These are phyloP conservation scores for Herpetomonas tarakana DNA, from an alignment of 208 protist genomes.

Conservation along the genomic window DNA sequence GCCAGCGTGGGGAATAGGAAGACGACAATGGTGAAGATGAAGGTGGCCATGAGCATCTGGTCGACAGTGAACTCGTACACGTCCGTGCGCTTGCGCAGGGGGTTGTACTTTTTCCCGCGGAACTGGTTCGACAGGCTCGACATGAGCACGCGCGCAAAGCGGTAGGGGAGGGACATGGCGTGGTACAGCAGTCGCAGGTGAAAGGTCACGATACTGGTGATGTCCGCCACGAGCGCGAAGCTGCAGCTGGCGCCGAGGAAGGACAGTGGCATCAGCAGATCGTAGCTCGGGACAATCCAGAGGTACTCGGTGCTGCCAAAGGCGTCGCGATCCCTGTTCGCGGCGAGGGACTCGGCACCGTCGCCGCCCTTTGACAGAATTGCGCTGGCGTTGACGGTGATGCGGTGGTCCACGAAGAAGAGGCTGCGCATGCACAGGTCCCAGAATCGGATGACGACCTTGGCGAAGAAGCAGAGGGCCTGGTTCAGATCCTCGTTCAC, in stretches of 20 bases:
- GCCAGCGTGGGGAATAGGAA: slow-evolving; percentile 91
- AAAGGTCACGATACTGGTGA: slow-evolving; percentile 72
- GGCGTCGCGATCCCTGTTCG: background rate
- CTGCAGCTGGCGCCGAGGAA: slow-evolving; percentile 78
- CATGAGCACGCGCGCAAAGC: slow-evolving; percentile 40
- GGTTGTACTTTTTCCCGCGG: slow-evolving; percentile 90
- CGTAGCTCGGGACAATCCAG: slow-evolving; percentile 56
- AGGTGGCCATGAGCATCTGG: slow-evolving; percentile 90
- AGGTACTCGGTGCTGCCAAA: slow-evolving; percentile 30
- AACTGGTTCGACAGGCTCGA: slow-evolving; percentile 82
- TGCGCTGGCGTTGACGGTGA: background rate
- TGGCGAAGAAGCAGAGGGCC: slow-evolving; percentile 78
- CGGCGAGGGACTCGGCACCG: slow-evolving; percentile 1
- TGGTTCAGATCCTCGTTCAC: slow-evolving; percentile 91
- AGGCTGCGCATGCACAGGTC: slow-evolving; percentile 41
- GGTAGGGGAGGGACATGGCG: slow-evolving; percentile 68
- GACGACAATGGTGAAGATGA: slow-evolving; percentile 86
- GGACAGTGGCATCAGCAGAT: slow-evolving; percentile 52
- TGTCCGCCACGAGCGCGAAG: slow-evolving; percentile 71
- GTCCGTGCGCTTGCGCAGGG: slow-evolving; percentile 90
- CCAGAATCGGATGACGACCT: slow-evolving; percentile 69
- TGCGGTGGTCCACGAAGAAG: background rate
- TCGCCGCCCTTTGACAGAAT: background rate
- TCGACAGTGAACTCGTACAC: slow-evolving; percentile 85
- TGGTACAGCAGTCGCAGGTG: slow-evolving; percentile 82